Evolutionary conservation across 2,329 filamentous ascomycete species (phyloP).

Genomic region (Helminthosporium solani): DNA sequence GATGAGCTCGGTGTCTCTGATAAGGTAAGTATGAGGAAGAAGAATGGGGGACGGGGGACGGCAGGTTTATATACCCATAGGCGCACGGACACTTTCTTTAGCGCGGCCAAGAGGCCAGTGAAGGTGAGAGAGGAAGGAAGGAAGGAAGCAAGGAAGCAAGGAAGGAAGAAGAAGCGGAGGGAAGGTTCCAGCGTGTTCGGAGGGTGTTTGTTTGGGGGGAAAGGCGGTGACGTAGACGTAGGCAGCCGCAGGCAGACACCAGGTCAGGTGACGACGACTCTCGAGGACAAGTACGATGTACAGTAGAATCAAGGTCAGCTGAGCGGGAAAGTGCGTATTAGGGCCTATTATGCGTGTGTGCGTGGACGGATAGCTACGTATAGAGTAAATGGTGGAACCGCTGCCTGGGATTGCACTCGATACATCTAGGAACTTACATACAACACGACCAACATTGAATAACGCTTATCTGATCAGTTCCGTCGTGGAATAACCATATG

Average conservation of each 20-base stretch:
- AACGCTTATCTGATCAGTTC: too few relatives aligned
- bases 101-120: neutral
- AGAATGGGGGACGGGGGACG: neutral
- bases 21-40: neutral
- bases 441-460: too few relatives aligned
- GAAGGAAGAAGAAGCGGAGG: neutral
- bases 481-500: neutral
- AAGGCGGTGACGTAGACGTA: neutral
- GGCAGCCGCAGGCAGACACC: neutral
- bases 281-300: too few relatives aligned
- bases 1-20: neutral
- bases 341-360: too few relatives aligned
- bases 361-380: too few relatives aligned
- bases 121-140: neutral
- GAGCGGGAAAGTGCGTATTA: too few relatives aligned
- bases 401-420: too few relatives aligned
- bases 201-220: too few relatives aligned
- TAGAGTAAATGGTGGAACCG: too few relatives aligned
- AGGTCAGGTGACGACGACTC: neutral
- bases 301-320: too few relatives aligned
- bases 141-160: neutral
- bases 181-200: neutral
- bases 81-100: too few relatives aligned
- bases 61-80: neutral
- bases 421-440: too few relatives aligned